Evolutionary conservation across 345 rosid genomes (phyloP), one percentile per base, ranked within the genome.

Genomic region (Cardamine resedifolia): DNA sequence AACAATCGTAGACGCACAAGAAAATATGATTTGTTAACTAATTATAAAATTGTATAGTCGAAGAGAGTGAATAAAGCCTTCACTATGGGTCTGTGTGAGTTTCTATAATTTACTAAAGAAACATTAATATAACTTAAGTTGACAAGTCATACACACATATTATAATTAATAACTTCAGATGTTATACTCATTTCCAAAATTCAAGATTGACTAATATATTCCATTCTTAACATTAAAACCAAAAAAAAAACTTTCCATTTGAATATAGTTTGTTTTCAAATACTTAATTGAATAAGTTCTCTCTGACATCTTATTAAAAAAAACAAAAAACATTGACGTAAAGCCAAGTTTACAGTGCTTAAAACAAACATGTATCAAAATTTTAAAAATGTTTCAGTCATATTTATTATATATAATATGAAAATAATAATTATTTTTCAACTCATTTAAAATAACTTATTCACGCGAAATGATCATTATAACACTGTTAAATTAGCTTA

Each of bases 1-100:
- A 49, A 39, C 49, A 66, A 39, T 57, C 19, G 7, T 39, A 33
- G 15, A 57, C 41, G 59, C 34, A 57, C 58, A 21, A 50, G 11
- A 50, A 58, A 57, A 21, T 53, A 5, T 64, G 56, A 15, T 66
- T 66, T 66, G 58, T 11, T 28, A 30, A 59, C 36, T 58, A 38
- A 1, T 58, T 31, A 56, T 18, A 66, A 21, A 21, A 21, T 21
- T 65, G 24, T 4, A 53, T 48, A 14, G 33, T 7, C 7, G 10
- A 49, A 49, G 15, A n/a, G 8, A 34, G 0, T 33, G 14, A 49
- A 64, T n/a, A 16, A 21, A 38, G n/a, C 11, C 33, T 21, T 31
- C 57, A 31, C 14, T 30, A 33, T 62, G n/a, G 19, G 16, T 24
- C 16, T 18, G 47, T 64, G 36, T 31, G 26, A 16, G 28, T 64